Base-by-base conservation (phyloP, 306 rosid genomes). In the Quercus bicolor region DNA sequence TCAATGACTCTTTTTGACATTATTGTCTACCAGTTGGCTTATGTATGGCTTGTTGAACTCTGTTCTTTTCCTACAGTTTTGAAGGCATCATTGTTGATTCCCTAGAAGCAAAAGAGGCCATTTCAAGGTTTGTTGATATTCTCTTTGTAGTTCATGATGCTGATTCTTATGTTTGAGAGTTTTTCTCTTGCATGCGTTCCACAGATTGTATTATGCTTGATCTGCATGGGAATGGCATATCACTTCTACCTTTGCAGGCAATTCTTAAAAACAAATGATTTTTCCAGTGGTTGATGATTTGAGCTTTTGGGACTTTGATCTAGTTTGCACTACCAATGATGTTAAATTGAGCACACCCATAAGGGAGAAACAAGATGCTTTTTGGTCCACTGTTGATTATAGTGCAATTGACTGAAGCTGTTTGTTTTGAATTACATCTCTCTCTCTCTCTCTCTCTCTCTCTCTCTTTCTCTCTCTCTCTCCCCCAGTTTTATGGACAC, bases 71-170 rank as follows among this genome's bases (percentile, higher is more conserved):
- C 56, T 53, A 75, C 96, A 95, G 99, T 82, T 93, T 88, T 74
- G 99, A 93, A 81, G 98, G 99, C 66, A 45, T 95, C 79, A 75
- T 95, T 80, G 96, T 81, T 75, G 96, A 84, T 79, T 91, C 99
- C 33, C 77, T 91, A 59, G 98, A 91, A 83, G 90, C 91, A 62
- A 87, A 90, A 80, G 90, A 78, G 73, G 87, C 89, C 73, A 82
- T 95, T 83, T 86, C 97, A 78, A 95, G 99, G 99, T 95, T 77
- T 75, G 92, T 84, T 57, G 60, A 37, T 65, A 79, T 53, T 68
- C 72, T 45, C 71, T 57, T 24, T 82, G 64, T 76, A 62, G 75
- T 72, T 54, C 53, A 7, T 72, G 70, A 72, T 4, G 29, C 33
- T 40, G 78, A 73, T 76, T n/a, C 54, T 72, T 57, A 54, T 76